phyloP scores from a whole-genome alignment of 257 asterid species.

The Solanum bukasovii region DNA sequence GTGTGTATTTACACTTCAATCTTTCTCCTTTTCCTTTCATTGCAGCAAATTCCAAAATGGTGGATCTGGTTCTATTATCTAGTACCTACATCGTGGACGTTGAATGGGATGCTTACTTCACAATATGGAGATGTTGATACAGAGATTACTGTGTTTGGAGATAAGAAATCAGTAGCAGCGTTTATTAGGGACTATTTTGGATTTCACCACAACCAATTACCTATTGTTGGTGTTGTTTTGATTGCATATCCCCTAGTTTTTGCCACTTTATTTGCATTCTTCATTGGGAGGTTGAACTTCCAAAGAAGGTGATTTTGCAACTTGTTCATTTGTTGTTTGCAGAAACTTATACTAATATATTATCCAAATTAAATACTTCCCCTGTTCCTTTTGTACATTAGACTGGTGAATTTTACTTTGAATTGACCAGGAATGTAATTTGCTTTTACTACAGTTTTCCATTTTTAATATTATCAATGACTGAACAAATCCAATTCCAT shows the following conservation, averaged over 20 bases:
- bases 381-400: background rate
- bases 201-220: conserved; percentile 24
- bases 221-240: conserved; percentile 33
- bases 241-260: conserved; percentile 25
- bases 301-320: conserved; percentile 22
- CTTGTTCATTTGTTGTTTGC: background rate
- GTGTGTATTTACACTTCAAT: background rate
- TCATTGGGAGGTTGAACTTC: conserved; percentile 26
- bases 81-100: conserved; percentile 39
- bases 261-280: conserved; percentile 25
- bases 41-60: conserved; percentile 52
- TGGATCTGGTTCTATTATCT: conserved; percentile 47
- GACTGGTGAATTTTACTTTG: background rate
- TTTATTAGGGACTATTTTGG: conserved; percentile 38
- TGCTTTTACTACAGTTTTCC: background rate
- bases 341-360: background rate
- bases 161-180: conserved; percentile 18
- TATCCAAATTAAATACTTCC: background rate
- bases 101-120: conserved; percentile 39
- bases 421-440: background rate
- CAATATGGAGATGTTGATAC: conserved; percentile 34
- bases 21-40: background rate
- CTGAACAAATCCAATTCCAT: background rate
- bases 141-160: conserved; percentile 22
- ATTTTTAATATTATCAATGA: background rate